Conservation (phyloP, 129 eudicot species). For the Cynara cardunculus region DNA sequence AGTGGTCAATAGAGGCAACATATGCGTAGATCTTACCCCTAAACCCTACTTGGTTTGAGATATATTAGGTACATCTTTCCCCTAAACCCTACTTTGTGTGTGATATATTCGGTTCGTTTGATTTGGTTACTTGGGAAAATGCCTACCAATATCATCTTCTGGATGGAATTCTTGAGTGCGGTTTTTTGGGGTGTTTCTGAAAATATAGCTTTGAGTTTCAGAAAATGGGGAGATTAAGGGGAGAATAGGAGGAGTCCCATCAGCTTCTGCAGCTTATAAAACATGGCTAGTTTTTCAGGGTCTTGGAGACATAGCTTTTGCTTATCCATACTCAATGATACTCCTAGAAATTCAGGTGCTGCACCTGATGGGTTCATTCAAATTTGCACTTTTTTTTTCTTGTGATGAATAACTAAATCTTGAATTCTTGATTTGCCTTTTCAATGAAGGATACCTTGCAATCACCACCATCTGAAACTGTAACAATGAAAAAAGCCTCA, state of each 20-base stretch:
- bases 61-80: not conserved
- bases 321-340: conserved; percentile 56
- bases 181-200: not conserved
- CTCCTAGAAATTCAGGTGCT: conserved; percentile 68
- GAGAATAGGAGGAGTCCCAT: conserved; percentile 48
- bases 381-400: not conserved
- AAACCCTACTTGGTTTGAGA: not conserved
- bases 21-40: too few relatives aligned
- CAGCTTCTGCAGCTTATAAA: conserved; percentile 35
- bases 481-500: conserved; percentile 63
- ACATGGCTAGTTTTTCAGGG: conserved; percentile 58
- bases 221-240: conserved; percentile 60
- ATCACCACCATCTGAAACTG: conserved; percentile 49
- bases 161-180: not conserved
- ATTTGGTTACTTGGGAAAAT: not conserved
- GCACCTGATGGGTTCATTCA: conserved; percentile 2
- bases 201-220: conserved; percentile 13
- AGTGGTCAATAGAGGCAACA: not conserved
- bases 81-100: not conserved
- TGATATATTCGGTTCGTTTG: not conserved
- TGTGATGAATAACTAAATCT: conserved; percentile 12
- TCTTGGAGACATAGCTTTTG: conserved; percentile 80
- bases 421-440: not conserved
- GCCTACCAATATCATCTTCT: not conserved
- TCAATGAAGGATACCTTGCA: conserved; percentile 51